These are phyloP conservation scores for Lophiostoma macrostomum DNA, from an alignment of 495 filamentous ascomycete genomes.

Conservation along the genomic window DNA sequence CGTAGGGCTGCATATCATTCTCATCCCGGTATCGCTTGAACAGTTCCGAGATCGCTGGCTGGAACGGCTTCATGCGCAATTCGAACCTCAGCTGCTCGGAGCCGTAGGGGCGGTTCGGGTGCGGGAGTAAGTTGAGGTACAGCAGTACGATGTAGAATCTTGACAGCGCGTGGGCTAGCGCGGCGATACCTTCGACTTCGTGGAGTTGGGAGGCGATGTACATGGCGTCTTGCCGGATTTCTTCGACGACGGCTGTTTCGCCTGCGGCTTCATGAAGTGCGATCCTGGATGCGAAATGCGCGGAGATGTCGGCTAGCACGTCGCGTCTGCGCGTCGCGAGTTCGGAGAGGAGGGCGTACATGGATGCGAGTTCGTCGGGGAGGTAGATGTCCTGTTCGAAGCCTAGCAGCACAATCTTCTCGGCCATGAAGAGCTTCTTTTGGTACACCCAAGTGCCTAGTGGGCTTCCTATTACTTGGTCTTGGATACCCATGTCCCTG, in stretches of 20 bases:
- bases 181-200: constrained; percentile 65
- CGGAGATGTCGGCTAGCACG: constrained; percentile 17
- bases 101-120: constrained; percentile 65
- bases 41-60: too few species aligned
- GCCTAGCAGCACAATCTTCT: constrained; percentile 86
- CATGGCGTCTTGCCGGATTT: constrained; percentile 48
- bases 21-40: too few species aligned
- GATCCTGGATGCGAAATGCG: background rate
- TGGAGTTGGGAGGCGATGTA: constrained; percentile 48
- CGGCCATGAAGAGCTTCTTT: constrained; percentile 82
- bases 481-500: constrained; percentile 42
- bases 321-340: constrained; percentile 13
- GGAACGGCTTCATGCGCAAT: constrained; percentile 86
- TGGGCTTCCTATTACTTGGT: constrained; percentile 56
- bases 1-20: constrained; percentile 46
- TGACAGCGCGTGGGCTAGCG: constrained; percentile 66
- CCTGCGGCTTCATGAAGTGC: background rate
- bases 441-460: constrained; percentile 86
- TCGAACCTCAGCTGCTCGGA: constrained; percentile 72
- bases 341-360: constrained; percentile 73
- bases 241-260: constrained; percentile 6
- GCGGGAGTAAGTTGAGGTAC: constrained; percentile 57
- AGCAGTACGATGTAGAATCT: constrained; percentile 64
- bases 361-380: constrained; percentile 77
- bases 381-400: constrained; percentile 92